A percentile compares a stretch with the other conserved stretches of the same genome.
phyloP scores from a whole-genome alignment of 169 alveolate genomes.

The Plasmodium ovale region DNA sequence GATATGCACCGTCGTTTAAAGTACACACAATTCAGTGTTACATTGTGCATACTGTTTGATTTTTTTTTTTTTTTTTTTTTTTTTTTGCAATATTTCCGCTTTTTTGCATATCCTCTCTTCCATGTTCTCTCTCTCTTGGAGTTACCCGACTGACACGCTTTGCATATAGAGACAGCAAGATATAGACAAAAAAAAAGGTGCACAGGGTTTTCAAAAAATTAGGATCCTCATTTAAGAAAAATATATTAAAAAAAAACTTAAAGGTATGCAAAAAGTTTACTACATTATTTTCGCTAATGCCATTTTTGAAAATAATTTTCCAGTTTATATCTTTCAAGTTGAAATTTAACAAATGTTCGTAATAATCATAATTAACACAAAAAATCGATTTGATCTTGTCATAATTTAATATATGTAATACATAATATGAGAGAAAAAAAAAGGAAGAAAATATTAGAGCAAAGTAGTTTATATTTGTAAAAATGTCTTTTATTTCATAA shows the following conservation, averaged over 20 bases:
- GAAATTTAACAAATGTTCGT: slow-evolving; percentile 24
- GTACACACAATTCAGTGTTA: not conserved
- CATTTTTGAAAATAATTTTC: slow-evolving; percentile 23
- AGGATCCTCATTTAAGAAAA: slow-evolving; percentile 53
- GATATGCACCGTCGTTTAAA: too few species aligned
- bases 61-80: too few species aligned
- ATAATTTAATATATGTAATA: slow-evolving; percentile 34
- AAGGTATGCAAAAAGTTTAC: slow-evolving; percentile 48
- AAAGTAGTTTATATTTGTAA: slow-evolving; percentile 62
- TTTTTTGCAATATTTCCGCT: not conserved
- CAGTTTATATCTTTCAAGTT: slow-evolving; percentile 23
- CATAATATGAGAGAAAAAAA: slow-evolving; percentile 53
- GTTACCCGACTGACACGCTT: slow-evolving; percentile 67
- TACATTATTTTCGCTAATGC: slow-evolving; percentile 67
- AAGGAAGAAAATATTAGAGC: slow-evolving; percentile 63
- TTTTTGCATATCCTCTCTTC: not conserved
- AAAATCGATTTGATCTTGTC: slow-evolving; percentile 29
- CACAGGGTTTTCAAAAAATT: slow-evolving; percentile 23
- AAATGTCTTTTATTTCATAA: slow-evolving; percentile 53
- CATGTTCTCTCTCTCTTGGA: not conserved
- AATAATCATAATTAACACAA: slow-evolving; percentile 59
- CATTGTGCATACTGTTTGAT: not conserved
- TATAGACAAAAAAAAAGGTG: slow-evolving; percentile 28
- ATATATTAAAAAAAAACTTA: slow-evolving; percentile 58
- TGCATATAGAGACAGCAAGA: slow-evolving; percentile 51